Evolutionary conservation across 1,284 basidiomycete species (phyloP), one percentile per base, ranked within the genome.

Genomic region (Cutaneotrichosporon sp.): DNA sequence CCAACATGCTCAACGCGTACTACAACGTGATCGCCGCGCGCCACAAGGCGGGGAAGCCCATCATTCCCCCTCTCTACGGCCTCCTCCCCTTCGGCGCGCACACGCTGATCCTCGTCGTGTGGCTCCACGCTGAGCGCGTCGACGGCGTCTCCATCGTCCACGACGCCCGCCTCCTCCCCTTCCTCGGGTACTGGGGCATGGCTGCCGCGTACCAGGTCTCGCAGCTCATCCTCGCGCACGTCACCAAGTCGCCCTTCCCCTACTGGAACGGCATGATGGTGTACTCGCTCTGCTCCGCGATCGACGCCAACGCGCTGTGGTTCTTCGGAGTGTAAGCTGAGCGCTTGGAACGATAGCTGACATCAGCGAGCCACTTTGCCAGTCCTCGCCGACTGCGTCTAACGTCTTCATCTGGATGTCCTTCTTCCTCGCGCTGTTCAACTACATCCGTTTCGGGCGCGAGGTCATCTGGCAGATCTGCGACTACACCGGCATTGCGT

Each of bases 181-280:
- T 95, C 83, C 78, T 95, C 20, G 87, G 87, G 67, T 89, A 89
- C 49, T 98, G 94, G 93, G 95, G 92, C 24, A 92, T 76, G 87
- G 89, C 77, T 47, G 81, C 82, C 66, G 81, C 83, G 4, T 83
- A 84, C 72, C 81, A 84, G 72, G 95, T 97, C 49, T 92, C 92
- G 38, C 83, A 90, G 68, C 90, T 98, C 81, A 98, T 98, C 74
- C 81, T 97, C 36, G 92, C 94, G 0, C 95, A 99, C 78, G 87
- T 98, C 45, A 95, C 93, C 55, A 87, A 87, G 67, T 84, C 85
- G 43, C 82, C 87, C 7, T 97, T 97, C 82, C 95, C 95, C 0
- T 84, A 85, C 76, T 94, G 89, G 87, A 92, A 97, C 78, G 84
- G 86, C 68, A 86, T 93, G 75, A 93, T 93, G 87, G 76, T 93